Evolutionary conservation across 2,329 filamentous ascomycete species (phyloP).

Genomic region (Fusarium solani-melongenae): DNA sequence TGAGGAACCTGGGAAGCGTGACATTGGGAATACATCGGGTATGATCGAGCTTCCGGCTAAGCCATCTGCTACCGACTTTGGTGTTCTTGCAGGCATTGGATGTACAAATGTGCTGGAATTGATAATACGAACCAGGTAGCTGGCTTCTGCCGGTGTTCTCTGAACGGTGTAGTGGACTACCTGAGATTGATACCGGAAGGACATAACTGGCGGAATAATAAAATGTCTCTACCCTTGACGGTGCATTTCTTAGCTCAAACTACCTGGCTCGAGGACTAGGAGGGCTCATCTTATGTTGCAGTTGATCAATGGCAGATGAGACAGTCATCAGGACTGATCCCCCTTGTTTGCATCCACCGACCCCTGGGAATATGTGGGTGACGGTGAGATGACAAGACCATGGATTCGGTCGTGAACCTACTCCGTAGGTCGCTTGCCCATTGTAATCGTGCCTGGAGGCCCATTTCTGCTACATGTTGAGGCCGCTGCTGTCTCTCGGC

Average conservation of each 20-base stretch:
- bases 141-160: constrained; percentile 21
- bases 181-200: constrained; percentile 1
- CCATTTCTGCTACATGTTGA: no score
- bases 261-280: background rate
- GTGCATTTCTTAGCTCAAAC: background rate
- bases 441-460: background rate
- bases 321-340: background rate
- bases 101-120: constrained; percentile 41
- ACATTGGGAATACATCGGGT: constrained; percentile 40
- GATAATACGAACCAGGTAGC: constrained; percentile 28
- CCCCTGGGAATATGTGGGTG: background rate
- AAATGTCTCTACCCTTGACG: background rate
- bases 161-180: background rate
- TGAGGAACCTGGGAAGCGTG: constrained; percentile 43
- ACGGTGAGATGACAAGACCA: background rate
- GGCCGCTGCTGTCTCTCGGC: background rate
- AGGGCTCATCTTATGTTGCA: background rate
- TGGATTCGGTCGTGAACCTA: background rate
- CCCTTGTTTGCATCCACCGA: background rate
- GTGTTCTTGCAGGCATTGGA: constrained; percentile 42
- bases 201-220: background rate
- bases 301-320: background rate
- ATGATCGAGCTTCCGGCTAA: constrained; percentile 39
- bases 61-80: constrained; percentile 32
- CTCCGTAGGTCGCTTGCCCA: background rate